A percentile compares a stretch with the other conserved stretches of the same genome.
phyloP scores from a whole-genome alignment of 129 eudicot genomes.

The Pseudognaphalium luteoalbum region DNA sequence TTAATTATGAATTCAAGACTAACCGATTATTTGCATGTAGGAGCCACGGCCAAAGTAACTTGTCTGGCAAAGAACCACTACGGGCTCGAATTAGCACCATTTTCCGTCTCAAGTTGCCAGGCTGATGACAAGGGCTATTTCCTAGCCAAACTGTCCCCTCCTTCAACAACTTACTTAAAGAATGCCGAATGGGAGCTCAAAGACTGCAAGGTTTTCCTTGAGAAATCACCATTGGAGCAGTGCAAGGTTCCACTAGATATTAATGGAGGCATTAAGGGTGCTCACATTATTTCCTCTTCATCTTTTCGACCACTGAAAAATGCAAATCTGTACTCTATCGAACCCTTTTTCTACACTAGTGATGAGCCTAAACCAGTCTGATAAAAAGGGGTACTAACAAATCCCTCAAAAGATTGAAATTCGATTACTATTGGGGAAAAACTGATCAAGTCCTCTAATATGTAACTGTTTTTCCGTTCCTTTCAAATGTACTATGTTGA shows the following conservation, averaged over 20 bases:
- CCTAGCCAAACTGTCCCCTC: constrained; percentile 40
- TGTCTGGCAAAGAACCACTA: constrained; percentile 47
- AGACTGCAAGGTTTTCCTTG: constrained; percentile 53
- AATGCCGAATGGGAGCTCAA: constrained; percentile 35
- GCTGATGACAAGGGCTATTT: constrained; percentile 59
- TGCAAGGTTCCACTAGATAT: constrained; percentile 49
- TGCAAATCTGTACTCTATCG: constrained; percentile 45
- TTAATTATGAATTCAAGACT: neutral
- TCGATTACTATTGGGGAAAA: neutral
- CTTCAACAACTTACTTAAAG: constrained; percentile 11
- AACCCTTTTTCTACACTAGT: constrained; percentile 47
- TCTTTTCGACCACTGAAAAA: constrained; percentile 36
- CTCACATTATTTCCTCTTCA: constrained; percentile 29
- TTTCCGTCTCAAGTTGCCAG: constrained; percentile 45
- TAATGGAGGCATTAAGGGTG: constrained; percentile 48
- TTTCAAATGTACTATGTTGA: neutral
- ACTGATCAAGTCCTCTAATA: neutral
- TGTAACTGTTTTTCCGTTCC: neutral
- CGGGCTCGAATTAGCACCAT: constrained; percentile 55
- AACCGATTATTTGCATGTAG: constrained; percentile 21
- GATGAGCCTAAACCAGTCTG: constrained; percentile 19
- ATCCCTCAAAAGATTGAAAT: neutral
- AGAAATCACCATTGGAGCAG: constrained; percentile 36
- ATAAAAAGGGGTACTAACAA: constrained; percentile 27
- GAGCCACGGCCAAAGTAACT: constrained; percentile 47